Evolutionary conservation across 352 stramenopile genomes (phyloP).

Genomic region (Saprolegnia diclina): DNA sequence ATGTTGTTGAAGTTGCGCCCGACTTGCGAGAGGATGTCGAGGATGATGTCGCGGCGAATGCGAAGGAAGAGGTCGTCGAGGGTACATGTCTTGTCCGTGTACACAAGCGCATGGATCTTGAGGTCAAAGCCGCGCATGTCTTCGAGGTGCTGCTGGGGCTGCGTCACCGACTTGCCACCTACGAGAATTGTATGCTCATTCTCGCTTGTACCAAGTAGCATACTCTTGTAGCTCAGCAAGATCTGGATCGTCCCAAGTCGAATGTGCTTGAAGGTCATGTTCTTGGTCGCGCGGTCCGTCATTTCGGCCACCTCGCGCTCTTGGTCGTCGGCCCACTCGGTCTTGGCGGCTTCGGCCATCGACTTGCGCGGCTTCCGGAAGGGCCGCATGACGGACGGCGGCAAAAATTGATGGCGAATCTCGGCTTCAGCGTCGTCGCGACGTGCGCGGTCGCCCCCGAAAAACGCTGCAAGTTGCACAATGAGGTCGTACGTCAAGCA

Average conservation of each 20-base stretch:
- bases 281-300: conserved; percentile 42
- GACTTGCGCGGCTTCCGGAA: not conserved
- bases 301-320: conserved; percentile 35
- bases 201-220: conserved; percentile 20
- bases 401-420: conserved; percentile 21
- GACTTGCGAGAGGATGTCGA: conserved; percentile 79
- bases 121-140: conserved; percentile 81
- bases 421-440: conserved; percentile 4
- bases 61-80: conserved; percentile 59
- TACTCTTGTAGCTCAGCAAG: conserved; percentile 79
- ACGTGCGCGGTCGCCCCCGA: conserved; percentile 20
- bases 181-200: not conserved
- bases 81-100: conserved; percentile 84
- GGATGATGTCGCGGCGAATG: conserved; percentile 69
- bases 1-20: conserved; percentile 85
- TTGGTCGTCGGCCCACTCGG: conserved; percentile 2
- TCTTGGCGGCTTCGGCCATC: conserved; percentile 4
- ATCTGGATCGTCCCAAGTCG: conserved; percentile 69
- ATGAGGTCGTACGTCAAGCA: conserved; percentile 77
- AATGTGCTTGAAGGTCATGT: conserved; percentile 76
- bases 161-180: conserved; percentile 15
- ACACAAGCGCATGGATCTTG: conserved; percentile 81
- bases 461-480: conserved; percentile 58
- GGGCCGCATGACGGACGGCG: not conserved
- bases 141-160: conserved; percentile 47